A percentile compares a stretch with the other conserved stretches of the same genome.
phyloP scores from a whole-genome alignment of 495 filamentous ascomycete species.

The Delitschia confertaspora region DNA sequence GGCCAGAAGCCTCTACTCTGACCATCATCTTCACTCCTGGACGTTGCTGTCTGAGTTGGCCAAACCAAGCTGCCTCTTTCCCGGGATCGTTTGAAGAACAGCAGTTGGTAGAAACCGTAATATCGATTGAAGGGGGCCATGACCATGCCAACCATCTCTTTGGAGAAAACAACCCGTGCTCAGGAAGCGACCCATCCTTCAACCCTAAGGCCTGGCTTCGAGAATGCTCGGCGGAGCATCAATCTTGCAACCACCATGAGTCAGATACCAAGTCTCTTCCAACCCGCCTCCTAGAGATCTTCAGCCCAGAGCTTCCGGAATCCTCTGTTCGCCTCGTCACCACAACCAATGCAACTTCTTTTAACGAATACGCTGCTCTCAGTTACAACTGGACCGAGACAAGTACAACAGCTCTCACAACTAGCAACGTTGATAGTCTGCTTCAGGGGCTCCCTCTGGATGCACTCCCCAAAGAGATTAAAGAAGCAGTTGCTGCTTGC shows the following conservation, averaged over 20 bases:
- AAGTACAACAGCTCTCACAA: not conserved
- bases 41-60: conserved; percentile 24
- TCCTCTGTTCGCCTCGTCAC: conserved; percentile 11
- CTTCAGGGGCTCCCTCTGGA: conserved; percentile 3
- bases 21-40: conserved; percentile 22
- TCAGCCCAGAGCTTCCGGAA: not conserved
- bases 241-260: conserved; percentile 4
- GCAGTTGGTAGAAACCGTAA: conserved; percentile 10
- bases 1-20: conserved; percentile 18
- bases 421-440: not conserved
- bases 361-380: conserved; percentile 8
- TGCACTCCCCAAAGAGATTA: conserved; percentile 5
- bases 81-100: conserved; percentile 22
- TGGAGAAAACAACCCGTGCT: conserved; percentile 1
- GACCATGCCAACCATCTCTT: conserved; percentile 11
- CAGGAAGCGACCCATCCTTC: not conserved
- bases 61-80: conserved; percentile 17
- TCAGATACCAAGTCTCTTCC: conserved; percentile 4
- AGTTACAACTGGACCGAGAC: conserved; percentile 12
- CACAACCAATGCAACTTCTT: conserved; percentile 5
- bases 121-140: too few relatives aligned
- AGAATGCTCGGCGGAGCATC: conserved; percentile 17
- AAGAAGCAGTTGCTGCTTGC: conserved; percentile 14
- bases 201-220: conserved; percentile 15
- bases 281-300: conserved; percentile 20